These are phyloP conservation scores for Ilyonectria robusta DNA, from an alignment of 2,329 filamentous ascomycete genomes.

Conservation along the genomic window DNA sequence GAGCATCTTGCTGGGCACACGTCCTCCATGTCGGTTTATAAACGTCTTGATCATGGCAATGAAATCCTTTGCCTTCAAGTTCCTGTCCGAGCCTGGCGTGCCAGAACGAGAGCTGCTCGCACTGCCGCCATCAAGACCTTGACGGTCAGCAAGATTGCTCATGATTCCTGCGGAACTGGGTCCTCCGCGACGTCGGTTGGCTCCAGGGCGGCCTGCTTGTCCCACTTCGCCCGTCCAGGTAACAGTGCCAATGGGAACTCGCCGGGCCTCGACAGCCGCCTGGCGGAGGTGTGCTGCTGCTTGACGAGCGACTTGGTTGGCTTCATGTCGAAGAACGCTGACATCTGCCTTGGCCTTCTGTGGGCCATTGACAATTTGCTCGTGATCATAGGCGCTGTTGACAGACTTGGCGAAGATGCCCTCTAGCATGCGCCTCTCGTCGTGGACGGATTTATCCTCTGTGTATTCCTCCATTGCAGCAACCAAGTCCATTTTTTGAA, in stretches of 20 bases:
- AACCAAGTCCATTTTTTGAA: slow-evolving; percentile 71
- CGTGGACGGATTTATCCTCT: slow-evolving; percentile 64
- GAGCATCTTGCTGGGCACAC: slow-evolving; percentile 85
- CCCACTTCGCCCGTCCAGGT: slow-evolving; percentile 95
- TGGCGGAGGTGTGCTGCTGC: slow-evolving; percentile 83
- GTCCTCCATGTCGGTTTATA: slow-evolving; percentile 82
- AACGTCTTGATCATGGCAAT: slow-evolving; percentile 83
- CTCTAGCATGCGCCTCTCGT: slow-evolving; percentile 86
- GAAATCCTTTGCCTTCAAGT: slow-evolving; percentile 72
- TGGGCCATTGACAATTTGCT: slow-evolving; percentile 87
- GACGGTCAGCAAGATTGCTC: slow-evolving; percentile 70
- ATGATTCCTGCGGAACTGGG: slow-evolving; percentile 70
- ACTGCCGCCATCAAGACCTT: slow-evolving; percentile 63
- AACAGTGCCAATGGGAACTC: slow-evolving; percentile 84
- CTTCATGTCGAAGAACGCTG: slow-evolving; percentile 84
- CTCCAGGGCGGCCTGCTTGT: slow-evolving; percentile 78
- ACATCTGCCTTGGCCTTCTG: slow-evolving; percentile 81
- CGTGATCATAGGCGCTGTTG: slow-evolving; percentile 93
- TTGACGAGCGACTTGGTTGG: slow-evolving; percentile 81
- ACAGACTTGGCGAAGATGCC: slow-evolving; percentile 91
- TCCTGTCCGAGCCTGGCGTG: slow-evolving; percentile 57
- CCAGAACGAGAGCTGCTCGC: slow-evolving; percentile 62
- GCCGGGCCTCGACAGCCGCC: slow-evolving; percentile 79
- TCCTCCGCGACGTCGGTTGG: slow-evolving; percentile 64
- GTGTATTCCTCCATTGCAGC: slow-evolving; percentile 76